Evolutionary conservation across 352 stramenopile species (phyloP).

Genomic region (Globisporangium rhizosaccharum): DNA sequence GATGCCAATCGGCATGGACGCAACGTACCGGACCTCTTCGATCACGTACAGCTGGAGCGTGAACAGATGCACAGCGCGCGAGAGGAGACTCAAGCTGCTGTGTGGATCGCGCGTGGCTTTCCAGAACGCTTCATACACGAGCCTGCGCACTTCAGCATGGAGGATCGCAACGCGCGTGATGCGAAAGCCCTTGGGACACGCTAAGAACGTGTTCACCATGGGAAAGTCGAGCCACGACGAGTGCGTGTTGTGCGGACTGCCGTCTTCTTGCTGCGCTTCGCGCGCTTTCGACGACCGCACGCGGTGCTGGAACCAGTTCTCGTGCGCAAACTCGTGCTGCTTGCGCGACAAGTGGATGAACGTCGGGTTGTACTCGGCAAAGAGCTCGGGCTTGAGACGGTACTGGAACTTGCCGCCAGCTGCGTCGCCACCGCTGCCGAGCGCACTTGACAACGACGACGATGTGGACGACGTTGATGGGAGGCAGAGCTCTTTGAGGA

Average conservation of each 20-base stretch:
- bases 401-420: constrained; percentile 70
- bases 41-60: constrained; percentile 82
- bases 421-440: constrained; percentile 23
- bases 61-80: constrained; percentile 70
- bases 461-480: background rate
- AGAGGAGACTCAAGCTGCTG: constrained; percentile 60
- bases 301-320: constrained; percentile 85
- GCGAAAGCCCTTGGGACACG: constrained; percentile 56
- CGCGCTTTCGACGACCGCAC: constrained; percentile 59
- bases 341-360: constrained; percentile 86
- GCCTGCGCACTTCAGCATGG: constrained; percentile 41
- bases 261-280: constrained; percentile 58
- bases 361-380: constrained; percentile 79
- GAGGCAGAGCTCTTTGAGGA: constrained; percentile 73
- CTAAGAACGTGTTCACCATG: constrained; percentile 77
- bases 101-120: constrained; percentile 49
- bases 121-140: constrained; percentile 74
- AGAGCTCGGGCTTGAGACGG: constrained; percentile 73
- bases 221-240: constrained; percentile 79
- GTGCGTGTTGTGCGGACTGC: constrained; percentile 52
- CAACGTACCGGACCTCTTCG: constrained; percentile 61
- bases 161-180: constrained; percentile 56
- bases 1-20: constrained; percentile 36
- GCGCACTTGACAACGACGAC: constrained; percentile 12
- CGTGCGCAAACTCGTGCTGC: constrained; percentile 81